Evolutionary conservation across 2,329 filamentous ascomycete species (phyloP), one percentile per base, ranked within the genome.

Genomic region (Paraphaeosphaeria minitans): DNA sequence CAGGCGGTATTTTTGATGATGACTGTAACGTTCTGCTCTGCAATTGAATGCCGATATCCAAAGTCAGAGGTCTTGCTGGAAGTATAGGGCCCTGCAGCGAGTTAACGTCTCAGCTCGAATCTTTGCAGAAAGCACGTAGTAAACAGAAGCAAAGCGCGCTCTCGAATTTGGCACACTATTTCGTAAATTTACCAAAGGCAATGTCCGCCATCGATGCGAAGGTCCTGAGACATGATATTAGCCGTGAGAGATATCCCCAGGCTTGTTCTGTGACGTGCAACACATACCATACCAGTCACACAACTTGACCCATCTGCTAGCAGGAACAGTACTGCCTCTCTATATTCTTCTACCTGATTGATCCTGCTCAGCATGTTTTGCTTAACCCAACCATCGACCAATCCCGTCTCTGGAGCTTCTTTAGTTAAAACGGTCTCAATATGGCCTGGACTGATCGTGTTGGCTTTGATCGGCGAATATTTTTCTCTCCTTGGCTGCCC

Each of bases 271-370:
- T 29, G n/a, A 21, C n/a, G 31, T 14, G 19, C 21, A 2, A 19
- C 3, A 64, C 63, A 55, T 50, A 62, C 66, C 21, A 78, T 72
- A 21, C 78, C 85, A 10, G 86, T 88, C 59, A 93, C 87, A 76
- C 93, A 94, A 51, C 82, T 82, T 53, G 87, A 87, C 8, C 66
- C 70, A 2, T 69, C 67, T 1, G 59, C 63, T n/a, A 72, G 42
- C 48, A 71, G 48, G 64, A 80, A 75, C 21, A 73, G n/a, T n/a
- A 65, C 60, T 0, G 67, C 61, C 5, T 59, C 67, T 41, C 66
- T 61, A 37, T 61, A 70, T 52, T 73, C 69, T 19, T 70, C 65
- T 16, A 61, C 56, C 52, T 66, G 78, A 48, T 72, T 75, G 39
- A 77, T 68, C 2, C 72, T 62, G 10, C 68, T 69, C 14, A 78